These are phyloP conservation scores for Bromus sterilis DNA, from an alignment of 176 grass and related monocot genomes.

Conservation along the genomic window DNA sequence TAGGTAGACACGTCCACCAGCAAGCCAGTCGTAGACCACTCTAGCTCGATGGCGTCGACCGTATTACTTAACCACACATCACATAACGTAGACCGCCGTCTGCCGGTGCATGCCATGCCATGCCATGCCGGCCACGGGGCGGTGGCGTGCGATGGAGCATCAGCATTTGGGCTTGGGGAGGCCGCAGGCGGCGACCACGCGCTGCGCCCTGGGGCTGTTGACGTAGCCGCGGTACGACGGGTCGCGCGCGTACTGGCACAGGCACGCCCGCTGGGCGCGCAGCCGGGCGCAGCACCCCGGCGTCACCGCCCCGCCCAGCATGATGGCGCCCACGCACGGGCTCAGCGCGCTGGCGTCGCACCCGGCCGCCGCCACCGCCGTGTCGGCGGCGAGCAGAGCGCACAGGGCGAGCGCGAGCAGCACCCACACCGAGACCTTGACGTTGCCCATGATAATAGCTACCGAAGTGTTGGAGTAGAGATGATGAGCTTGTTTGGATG, in stretches of 20 bases:
- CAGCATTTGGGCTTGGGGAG: constrained; percentile 10
- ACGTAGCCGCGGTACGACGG: constrained; percentile 24
- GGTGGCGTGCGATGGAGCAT: too few species aligned
- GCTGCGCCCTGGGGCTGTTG: constrained; percentile 21
- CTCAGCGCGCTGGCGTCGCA: constrained; percentile 37
- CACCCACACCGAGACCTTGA: background rate
- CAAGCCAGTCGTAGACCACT: too few species aligned
- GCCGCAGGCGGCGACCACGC: constrained; percentile 4
- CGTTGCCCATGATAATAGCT: background rate
- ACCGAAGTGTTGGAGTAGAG: background rate
- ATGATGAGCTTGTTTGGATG: background rate
- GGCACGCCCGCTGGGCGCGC: constrained; percentile 28
- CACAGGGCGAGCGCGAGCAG: background rate
- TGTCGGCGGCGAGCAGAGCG: background rate
- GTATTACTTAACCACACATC: too few species aligned
- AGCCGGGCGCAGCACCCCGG: constrained; percentile 18
- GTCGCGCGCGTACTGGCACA: constrained; percentile 43
- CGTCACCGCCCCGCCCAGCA: constrained; percentile 1
- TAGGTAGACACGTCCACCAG: too few species aligned
- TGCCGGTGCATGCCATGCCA: too few species aligned
- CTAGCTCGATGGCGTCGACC: too few species aligned
- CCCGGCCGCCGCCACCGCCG: background rate
- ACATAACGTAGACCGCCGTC: too few species aligned
- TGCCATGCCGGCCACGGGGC: too few species aligned
- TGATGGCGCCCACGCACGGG: constrained; percentile 18